phyloP scores from a whole-genome alignment of 352 stramenopile species.

The Globisporangium paroecandrum region DNA sequence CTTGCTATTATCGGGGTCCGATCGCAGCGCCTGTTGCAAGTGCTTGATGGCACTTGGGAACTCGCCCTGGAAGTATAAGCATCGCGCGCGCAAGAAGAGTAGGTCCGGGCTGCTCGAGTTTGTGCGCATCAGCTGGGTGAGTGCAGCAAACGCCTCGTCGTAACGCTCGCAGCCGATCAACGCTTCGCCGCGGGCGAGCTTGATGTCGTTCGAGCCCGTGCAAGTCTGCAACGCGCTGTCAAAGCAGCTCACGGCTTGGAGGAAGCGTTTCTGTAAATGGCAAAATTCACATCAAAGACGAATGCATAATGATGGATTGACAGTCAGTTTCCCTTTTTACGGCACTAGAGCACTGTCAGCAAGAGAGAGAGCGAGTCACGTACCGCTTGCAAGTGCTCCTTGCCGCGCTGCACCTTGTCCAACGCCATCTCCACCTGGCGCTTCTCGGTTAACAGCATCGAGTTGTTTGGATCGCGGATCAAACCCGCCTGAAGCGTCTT shows the following conservation, averaged over 20 bases:
- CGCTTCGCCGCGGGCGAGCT: constrained; percentile 63
- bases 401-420: constrained; percentile 72
- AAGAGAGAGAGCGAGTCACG: constrained; percentile 2
- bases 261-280: constrained; percentile 42
- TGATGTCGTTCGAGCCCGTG: constrained; percentile 64
- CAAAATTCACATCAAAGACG: background rate
- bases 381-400: constrained; percentile 66
- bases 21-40: constrained; percentile 86
- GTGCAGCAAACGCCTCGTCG: constrained; percentile 76
- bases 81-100: constrained; percentile 82
- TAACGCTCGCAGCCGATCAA: constrained; percentile 78
- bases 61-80: constrained; percentile 91
- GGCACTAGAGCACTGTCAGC: background rate
- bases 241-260: constrained; percentile 68
- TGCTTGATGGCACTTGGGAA: constrained; percentile 92
- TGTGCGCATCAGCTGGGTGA: constrained; percentile 83
- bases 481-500: constrained; percentile 77
- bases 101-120: constrained; percentile 81
- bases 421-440: constrained; percentile 76
- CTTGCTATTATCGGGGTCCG: constrained; percentile 88
- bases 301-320: background rate
- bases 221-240: constrained; percentile 70
- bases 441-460: constrained; percentile 70
- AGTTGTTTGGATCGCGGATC: constrained; percentile 76
- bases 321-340: background rate